phyloP scores from a whole-genome alignment of 1,139 yeast genomes.

The Diutina sp. region DNA sequence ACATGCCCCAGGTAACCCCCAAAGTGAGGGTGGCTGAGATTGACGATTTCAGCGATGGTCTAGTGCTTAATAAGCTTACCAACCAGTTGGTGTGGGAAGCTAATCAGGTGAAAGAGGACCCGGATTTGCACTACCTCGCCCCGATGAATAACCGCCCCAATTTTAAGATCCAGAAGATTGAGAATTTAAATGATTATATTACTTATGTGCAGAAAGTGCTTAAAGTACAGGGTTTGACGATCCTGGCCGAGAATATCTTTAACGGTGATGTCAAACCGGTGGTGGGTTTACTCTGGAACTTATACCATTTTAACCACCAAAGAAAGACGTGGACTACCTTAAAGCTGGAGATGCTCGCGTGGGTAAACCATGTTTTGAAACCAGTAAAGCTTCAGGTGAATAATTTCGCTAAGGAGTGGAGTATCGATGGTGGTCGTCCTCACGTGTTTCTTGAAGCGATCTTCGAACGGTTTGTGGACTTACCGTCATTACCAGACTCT shows the following conservation, averaged over 20 bases:
- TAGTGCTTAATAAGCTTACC: neutral
- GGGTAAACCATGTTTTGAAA: neutral
- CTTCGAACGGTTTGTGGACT: neutral
- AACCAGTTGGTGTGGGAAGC: slow-evolving; percentile 1
- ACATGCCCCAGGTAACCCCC: neutral
- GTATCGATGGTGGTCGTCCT: neutral
- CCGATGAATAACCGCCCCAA: slow-evolving; percentile 1
- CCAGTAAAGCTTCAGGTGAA: neutral
- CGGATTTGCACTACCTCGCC: neutral
- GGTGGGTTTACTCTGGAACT: neutral
- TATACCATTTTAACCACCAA: neutral
- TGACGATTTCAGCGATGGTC: neutral
- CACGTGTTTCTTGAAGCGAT: neutral
- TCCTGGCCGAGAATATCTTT: neutral
- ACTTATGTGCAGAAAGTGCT: neutral
- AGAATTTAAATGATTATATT: neutral
- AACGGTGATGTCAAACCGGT: neutral
- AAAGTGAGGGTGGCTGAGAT: neutral
- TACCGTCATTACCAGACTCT: neutral
- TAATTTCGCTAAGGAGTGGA: neutral
- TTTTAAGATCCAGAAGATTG: neutral
- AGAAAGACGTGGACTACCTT: neutral
- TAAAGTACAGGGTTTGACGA: neutral
- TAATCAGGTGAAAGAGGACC: neutral
- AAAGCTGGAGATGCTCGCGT: neutral